Evolutionary conservation across 2,329 filamentous ascomycete genomes (phyloP).

Genomic region (Plenodomus tracheiphilus): DNA sequence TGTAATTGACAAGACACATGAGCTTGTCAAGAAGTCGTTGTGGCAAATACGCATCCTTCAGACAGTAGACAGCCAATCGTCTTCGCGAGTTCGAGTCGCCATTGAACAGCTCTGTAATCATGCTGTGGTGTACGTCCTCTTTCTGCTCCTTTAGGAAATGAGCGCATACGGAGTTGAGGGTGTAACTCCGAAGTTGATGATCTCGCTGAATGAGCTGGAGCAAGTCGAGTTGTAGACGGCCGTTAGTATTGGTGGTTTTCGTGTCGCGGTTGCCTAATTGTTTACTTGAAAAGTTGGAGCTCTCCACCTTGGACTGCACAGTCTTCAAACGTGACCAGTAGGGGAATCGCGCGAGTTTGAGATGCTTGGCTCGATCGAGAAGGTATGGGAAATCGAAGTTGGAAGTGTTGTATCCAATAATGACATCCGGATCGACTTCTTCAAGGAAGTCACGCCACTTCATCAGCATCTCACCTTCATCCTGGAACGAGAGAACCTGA

Average conservation of each 20-base stretch:
- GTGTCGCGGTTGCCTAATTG: constrained; percentile 97
- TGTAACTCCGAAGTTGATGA: constrained; percentile 94
- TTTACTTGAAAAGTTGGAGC: constrained; percentile 92
- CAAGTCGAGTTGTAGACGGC: constrained; percentile 87
- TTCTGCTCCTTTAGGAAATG: constrained; percentile 97
- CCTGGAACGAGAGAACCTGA: constrained; percentile 80
- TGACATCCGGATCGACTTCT: constrained; percentile 91
- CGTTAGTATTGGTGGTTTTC: constrained; percentile 92
- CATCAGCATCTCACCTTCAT: constrained; percentile 87
- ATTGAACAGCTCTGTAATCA: constrained; percentile 98
- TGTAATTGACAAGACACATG: constrained; percentile 98
- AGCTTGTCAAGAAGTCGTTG: constrained; percentile 96
- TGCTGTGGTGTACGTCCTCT: constrained; percentile 97
- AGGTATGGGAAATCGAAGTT: constrained; percentile 99
- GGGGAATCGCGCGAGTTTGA: constrained; percentile 80
- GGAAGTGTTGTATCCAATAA: constrained; percentile 97
- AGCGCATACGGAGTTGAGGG: constrained; percentile 91
- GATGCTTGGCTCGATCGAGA: constrained; percentile 80
- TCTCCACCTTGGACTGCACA: constrained; percentile 70
- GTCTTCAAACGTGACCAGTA: constrained; percentile 82
- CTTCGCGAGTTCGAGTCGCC: constrained; percentile 91
- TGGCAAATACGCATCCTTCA: constrained; percentile 96
- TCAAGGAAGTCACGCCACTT: constrained; percentile 89
- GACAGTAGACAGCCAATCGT: constrained; percentile 89
- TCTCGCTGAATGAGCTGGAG: constrained; percentile 95